These are phyloP conservation scores for Tetrapisispora arboricola DNA, from an alignment of 805 yeast species.

Conservation along the genomic window DNA sequence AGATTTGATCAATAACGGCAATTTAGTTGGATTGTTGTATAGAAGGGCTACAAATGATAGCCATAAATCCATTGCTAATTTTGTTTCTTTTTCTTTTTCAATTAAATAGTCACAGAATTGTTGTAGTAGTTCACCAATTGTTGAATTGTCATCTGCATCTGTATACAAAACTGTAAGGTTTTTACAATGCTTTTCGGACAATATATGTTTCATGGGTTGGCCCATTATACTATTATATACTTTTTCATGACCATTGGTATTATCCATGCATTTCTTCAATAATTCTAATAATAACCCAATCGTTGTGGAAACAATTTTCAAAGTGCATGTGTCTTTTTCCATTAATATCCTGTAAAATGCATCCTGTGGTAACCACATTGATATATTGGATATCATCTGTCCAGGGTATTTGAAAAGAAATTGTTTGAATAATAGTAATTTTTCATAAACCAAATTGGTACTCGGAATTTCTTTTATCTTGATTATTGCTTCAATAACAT, in stretches of 20 bases:
- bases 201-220: constrained; percentile 3
- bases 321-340: constrained; percentile 12
- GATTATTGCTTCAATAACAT: constrained; percentile 9
- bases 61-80: constrained; percentile 25
- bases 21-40: constrained; percentile 9
- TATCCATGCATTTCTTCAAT: constrained; percentile 15
- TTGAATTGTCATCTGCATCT: neutral
- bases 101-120: constrained; percentile 11
- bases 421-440: constrained; percentile 15
- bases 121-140: constrained; percentile 14
- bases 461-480: constrained; percentile 20
- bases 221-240: constrained; percentile 10
- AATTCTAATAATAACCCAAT: constrained; percentile 18
- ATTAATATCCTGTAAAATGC: constrained; percentile 16
- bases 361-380: constrained; percentile 22
- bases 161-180: constrained; percentile 2
- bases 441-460: constrained; percentile 19
- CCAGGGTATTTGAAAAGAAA: constrained; percentile 17
- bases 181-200: constrained; percentile 9
- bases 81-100: constrained; percentile 12
- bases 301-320: constrained; percentile 13
- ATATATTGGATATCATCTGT: constrained; percentile 14
- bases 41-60: constrained; percentile 20
- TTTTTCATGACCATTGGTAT: constrained; percentile 2
- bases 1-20: constrained; percentile 5